These are phyloP conservation scores for Vaccinium macrocarpon DNA, from an alignment of 148 eudicot species.

Conservation along the genomic window DNA sequence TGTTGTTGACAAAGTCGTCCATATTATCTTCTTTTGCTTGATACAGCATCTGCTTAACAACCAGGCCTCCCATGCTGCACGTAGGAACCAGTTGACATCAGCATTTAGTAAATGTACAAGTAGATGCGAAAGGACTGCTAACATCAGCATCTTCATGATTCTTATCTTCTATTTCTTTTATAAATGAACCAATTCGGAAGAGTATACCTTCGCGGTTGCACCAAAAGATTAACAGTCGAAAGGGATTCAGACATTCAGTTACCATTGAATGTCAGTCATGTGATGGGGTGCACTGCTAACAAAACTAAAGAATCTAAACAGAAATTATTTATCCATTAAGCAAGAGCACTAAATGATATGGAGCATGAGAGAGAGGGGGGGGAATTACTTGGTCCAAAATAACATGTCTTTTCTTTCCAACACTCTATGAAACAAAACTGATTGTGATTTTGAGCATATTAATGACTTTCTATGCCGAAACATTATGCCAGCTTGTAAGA, in stretches of 20 bases:
- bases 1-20: constrained; percentile 68
- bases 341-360: not conserved
- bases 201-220: not conserved
- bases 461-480: not conserved
- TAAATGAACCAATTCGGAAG: not conserved
- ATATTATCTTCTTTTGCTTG: constrained; percentile 76
- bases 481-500: not conserved
- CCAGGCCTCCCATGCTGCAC: constrained; percentile 98
- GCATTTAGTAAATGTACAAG: not conserved
- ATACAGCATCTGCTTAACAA: constrained; percentile 91
- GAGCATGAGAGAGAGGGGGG: not conserved
- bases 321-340: not conserved
- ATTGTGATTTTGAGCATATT: not conserved
- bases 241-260: not conserved
- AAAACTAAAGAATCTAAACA: not conserved
- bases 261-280: not conserved
- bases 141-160: not conserved
- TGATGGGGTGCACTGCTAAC: not conserved
- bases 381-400: not conserved
- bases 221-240: not conserved
- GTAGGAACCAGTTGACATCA: constrained; percentile 12
- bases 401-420: constrained; percentile 6
- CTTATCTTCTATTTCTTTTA: not conserved
- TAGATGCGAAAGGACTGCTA: not conserved
- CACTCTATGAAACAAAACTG: not conserved